These are phyloP conservation scores for Melampsora occidentalis DNA, from an alignment of 1,284 basidiomycete genomes.

Conservation along the genomic window DNA sequence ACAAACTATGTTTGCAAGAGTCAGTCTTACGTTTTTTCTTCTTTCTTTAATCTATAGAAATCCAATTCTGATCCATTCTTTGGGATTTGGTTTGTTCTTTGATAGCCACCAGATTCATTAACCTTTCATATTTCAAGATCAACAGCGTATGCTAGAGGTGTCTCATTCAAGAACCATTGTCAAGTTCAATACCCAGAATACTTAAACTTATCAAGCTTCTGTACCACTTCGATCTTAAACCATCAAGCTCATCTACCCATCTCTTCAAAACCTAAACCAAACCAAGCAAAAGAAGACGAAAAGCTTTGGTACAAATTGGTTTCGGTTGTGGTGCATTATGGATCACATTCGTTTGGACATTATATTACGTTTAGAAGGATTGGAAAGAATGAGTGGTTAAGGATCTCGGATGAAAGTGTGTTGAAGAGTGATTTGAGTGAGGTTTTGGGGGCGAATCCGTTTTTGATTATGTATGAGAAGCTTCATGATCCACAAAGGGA, in stretches of 20 bases:
- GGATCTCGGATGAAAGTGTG: conserved; percentile 79
- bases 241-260: conserved; percentile 45
- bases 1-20: conserved; percentile 79
- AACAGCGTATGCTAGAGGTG: conserved; percentile 67
- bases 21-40: conserved; percentile 54
- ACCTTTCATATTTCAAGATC: conserved; percentile 83
- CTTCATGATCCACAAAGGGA: too few species aligned
- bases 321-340: conserved; percentile 82
- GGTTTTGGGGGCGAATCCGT: conserved; percentile 69
- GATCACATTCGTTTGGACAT: conserved; percentile 82
- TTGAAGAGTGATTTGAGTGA: conserved; percentile 71
- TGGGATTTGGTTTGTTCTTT: background rate
- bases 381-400: conserved; percentile 65
- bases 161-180: conserved; percentile 75
- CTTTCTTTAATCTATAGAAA: background rate
- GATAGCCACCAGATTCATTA: conserved; percentile 73
- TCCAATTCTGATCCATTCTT: conserved; percentile 10
- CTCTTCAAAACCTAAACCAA: conserved; percentile 22
- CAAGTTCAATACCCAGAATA: conserved; percentile 76
- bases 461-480: conserved; percentile 84
- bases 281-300: conserved; percentile 47
- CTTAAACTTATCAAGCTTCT: conserved; percentile 78
- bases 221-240: conserved; percentile 67
- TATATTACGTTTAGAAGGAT: conserved; percentile 84
- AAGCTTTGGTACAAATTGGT: conserved; percentile 73